phyloP scores from a whole-genome alignment of 1,284 basidiomycete genomes.

The Somion occarium region DNA sequence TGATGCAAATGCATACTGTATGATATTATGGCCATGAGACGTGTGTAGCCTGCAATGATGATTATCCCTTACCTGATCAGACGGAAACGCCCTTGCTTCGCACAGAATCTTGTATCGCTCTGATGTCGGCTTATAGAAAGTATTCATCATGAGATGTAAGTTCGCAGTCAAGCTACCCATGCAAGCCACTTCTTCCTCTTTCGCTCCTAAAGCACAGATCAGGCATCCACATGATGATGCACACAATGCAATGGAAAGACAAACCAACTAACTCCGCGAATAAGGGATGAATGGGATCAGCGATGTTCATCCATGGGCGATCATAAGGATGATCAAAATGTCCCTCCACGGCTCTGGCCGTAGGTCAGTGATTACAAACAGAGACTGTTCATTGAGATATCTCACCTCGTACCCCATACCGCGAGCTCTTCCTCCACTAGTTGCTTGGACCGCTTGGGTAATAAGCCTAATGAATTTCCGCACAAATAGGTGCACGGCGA shows the following conservation, averaged over 20 bases:
- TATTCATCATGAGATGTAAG: conserved; percentile 90
- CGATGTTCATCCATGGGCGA: conserved; percentile 82
- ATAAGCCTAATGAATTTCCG: conserved; percentile 91
- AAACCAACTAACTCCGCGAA: conserved; percentile 82
- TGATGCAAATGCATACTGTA: conserved; percentile 90
- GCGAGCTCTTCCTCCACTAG: conserved; percentile 82
- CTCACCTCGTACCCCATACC: conserved; percentile 81
- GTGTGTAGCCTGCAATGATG: conserved; percentile 4
- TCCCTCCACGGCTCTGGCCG: conserved; percentile 77
- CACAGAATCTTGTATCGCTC: conserved; percentile 92
- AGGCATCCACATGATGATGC: background rate
- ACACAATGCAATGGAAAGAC: conserved; percentile 18
- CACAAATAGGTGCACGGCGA: conserved; percentile 80
- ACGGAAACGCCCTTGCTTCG: conserved; percentile 93
- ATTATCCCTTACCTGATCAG: conserved; percentile 65
- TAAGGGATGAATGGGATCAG: conserved; percentile 69
- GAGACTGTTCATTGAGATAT: conserved; percentile 3
- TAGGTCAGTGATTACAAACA: background rate
- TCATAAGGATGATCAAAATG: conserved; percentile 87
- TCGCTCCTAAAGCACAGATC: conserved; percentile 57
- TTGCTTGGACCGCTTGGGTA: conserved; percentile 69
- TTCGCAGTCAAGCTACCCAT: conserved; percentile 95
- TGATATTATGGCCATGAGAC: conserved; percentile 6
- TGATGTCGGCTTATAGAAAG: conserved; percentile 88
- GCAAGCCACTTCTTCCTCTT: conserved; percentile 85